Conservation (phyloP, 352 stramenopile genomes). For the Globisporangium spinosum region DNA sequence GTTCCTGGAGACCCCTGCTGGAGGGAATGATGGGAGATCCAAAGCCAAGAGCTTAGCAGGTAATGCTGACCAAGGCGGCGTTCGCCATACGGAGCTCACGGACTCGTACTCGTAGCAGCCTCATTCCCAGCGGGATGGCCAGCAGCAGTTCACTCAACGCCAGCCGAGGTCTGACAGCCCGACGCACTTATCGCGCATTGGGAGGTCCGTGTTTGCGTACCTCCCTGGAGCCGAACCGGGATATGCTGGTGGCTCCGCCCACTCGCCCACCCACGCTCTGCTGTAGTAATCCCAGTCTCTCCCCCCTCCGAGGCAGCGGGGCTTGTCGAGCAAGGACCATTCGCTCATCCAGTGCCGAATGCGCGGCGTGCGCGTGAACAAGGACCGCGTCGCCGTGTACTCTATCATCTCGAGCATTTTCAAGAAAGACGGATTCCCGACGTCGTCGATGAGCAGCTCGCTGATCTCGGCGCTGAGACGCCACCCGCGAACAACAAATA, state of each 20-base stretch:
- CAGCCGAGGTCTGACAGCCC: constrained; percentile 3
- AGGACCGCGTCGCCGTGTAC: constrained; percentile 51
- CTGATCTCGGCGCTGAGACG: constrained; percentile 10
- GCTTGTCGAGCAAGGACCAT: not conserved
- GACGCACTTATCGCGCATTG: constrained; percentile 11
- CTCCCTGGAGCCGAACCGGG: not conserved
- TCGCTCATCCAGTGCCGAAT: constrained; percentile 45
- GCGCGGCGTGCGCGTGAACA: constrained; percentile 46
- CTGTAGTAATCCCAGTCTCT: not conserved
- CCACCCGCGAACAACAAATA: constrained; percentile 4
- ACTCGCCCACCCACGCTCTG: not conserved
- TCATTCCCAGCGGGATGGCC: not conserved
- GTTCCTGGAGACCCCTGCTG: not conserved
- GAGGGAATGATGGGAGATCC: not conserved
- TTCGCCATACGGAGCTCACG: constrained; percentile 2
- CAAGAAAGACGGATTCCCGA: constrained; percentile 11
- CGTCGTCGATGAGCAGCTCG: constrained; percentile 5
- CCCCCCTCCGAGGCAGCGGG: not conserved
- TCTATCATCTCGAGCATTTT: constrained; percentile 46
- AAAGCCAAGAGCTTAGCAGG: not conserved
- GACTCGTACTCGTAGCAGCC: not conserved
- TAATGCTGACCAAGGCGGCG: not conserved
- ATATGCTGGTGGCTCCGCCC: not conserved
- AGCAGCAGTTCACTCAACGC: not conserved
- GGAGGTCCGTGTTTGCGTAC: constrained; percentile 12